Evolutionary conservation across 495 filamentous ascomycete species (phyloP).

Genomic region (Aspergillus bertholletiae): DNA sequence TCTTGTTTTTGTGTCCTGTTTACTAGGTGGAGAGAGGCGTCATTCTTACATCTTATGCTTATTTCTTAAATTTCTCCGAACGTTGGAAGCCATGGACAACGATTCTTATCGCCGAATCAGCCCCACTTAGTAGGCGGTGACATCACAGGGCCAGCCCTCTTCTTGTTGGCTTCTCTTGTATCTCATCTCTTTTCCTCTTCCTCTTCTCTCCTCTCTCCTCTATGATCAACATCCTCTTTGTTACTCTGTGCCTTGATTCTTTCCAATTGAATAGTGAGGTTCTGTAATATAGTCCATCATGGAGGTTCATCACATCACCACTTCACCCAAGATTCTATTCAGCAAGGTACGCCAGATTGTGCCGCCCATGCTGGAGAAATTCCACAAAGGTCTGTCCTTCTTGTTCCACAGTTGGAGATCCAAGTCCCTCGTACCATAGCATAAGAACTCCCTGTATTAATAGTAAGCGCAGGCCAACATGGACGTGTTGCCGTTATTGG

Average conservation of each 20-base stretch:
- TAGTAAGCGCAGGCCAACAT: conserved; percentile 65
- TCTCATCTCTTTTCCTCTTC: conserved; percentile 1
- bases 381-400: conserved; percentile 78
- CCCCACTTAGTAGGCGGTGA: conserved; percentile 40
- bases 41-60: conserved; percentile 12
- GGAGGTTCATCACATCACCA: conserved; percentile 48
- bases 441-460: conserved; percentile 12
- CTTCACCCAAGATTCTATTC: conserved; percentile 68
- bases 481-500: conserved; percentile 93
- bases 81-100: background rate
- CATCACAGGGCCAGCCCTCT: conserved; percentile 28
- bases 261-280: background rate
- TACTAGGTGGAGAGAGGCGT: conserved; percentile 21
- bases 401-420: background rate
- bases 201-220: background rate
- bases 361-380: conserved; percentile 90
- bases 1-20: too few species aligned
- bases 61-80: background rate
- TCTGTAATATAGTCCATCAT: conserved; percentile 14
- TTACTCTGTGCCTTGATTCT: background rate
- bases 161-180: conserved; percentile 10
- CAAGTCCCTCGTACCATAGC: background rate
- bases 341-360: conserved; percentile 83
- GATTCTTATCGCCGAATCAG: conserved; percentile 10
- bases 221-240: background rate